These are phyloP conservation scores for Auriscalpium microsporum DNA, from an alignment of 768 basidiomycete species.

Conservation along the genomic window DNA sequence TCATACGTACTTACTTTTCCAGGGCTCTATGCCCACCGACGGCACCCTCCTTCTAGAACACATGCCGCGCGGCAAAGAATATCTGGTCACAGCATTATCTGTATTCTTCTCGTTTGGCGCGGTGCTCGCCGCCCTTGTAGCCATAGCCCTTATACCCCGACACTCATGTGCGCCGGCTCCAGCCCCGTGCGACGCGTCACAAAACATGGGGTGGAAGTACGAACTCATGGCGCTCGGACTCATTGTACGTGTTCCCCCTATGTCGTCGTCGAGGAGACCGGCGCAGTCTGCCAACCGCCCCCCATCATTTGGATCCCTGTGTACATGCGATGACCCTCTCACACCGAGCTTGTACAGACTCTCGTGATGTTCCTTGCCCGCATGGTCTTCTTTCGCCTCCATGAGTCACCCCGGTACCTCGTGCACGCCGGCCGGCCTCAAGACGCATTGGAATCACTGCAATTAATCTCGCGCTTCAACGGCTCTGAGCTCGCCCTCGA, in stretches of 20 bases:
- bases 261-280: not conserved
- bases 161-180: constrained; percentile 50
- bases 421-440: constrained; percentile 79
- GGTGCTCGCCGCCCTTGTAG: constrained; percentile 76
- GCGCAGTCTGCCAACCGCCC: not conserved
- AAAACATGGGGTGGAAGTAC: constrained; percentile 88
- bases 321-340: not conserved
- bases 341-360: constrained; percentile 44
- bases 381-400: constrained; percentile 82
- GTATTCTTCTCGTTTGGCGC: constrained; percentile 96
- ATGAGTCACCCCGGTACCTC: constrained; percentile 92
- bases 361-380: constrained; percentile 80
- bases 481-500: constrained; percentile 61
- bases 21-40: constrained; percentile 97
- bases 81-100: constrained; percentile 84
- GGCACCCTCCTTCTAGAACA: constrained; percentile 90
- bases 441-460: constrained; percentile 78
- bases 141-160: constrained; percentile 68
- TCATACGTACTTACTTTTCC: not conserved
- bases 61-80: constrained; percentile 85
- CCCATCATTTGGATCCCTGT: not conserved
- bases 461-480: constrained; percentile 82
- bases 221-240: constrained; percentile 70
- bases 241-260: constrained; percentile 50
- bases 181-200: constrained; percentile 54